Conservation (phyloP, 2,329 filamentous ascomycete species). For the Fusarium sp. region DNA sequence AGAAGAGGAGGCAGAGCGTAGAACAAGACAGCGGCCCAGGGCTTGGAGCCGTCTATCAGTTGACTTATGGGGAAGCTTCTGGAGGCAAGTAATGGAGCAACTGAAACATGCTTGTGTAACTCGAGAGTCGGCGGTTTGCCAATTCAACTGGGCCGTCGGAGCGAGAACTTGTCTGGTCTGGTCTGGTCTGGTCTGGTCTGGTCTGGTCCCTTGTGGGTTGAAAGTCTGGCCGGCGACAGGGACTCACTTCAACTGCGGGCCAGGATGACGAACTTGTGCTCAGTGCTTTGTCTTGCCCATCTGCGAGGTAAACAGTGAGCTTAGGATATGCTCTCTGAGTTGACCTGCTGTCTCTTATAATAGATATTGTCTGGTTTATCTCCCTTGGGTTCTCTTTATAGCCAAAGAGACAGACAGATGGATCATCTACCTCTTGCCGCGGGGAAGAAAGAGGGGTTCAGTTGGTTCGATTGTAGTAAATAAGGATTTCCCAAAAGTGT, state of each 20-base stretch:
- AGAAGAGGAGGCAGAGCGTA: conserved; percentile 10
- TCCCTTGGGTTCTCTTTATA: conserved; percentile 6
- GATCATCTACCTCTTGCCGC: background rate
- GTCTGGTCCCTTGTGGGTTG: background rate
- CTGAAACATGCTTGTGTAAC: conserved; percentile 55
- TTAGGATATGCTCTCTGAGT: conserved; percentile 11
- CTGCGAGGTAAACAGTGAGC: background rate
- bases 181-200: background rate
- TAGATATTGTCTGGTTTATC: conserved; percentile 1
- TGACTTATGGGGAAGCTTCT: conserved; percentile 43
- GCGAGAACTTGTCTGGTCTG: conserved; percentile 24
- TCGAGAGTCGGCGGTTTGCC: conserved; percentile 45
- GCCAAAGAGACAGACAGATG: background rate
- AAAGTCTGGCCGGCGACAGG: conserved; percentile 20
- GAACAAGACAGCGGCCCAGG: conserved; percentile 3
- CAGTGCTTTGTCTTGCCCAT: conserved; percentile 36
- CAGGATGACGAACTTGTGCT: conserved; percentile 34
- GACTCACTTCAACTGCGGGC: background rate
- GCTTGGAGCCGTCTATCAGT: conserved; percentile 21
- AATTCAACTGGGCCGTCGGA: conserved; percentile 43
- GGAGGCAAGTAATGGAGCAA: conserved; percentile 39
- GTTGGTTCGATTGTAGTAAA: background rate
- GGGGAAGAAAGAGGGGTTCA: conserved; percentile 1
- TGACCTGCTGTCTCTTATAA: conserved; percentile 26
- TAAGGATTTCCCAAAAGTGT: conserved; percentile 9